Evolutionary conservation across 1,139 yeast genomes (phyloP).

Genomic region (Scheffersomyces parashehatae): DNA sequence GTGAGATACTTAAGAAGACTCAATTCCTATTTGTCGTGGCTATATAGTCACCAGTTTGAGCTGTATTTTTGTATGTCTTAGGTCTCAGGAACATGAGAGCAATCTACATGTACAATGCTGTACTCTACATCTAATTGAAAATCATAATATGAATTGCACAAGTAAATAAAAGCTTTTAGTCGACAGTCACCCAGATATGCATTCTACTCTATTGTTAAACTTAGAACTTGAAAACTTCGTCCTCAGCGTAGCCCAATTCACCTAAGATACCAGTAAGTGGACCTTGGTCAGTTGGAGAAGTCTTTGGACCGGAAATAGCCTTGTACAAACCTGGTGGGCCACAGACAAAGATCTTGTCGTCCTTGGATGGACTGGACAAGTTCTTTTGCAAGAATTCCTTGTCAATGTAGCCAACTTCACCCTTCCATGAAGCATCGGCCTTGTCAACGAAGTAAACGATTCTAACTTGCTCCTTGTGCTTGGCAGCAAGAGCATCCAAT

Average conservation of each 20-base stretch:
- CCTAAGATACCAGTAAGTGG: conserved; percentile 84
- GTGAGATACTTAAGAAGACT: too few species aligned
- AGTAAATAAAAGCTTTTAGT: too few species aligned
- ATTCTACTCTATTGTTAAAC: background rate
- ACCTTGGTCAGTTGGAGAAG: conserved; percentile 91
- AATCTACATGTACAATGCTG: too few species aligned
- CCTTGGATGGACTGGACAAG: conserved; percentile 68
- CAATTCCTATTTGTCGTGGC: too few species aligned
- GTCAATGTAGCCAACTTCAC: conserved; percentile 47
- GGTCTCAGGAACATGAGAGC: too few species aligned
- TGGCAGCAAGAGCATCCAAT: conserved; percentile 63
- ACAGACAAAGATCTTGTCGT: conserved; percentile 87
- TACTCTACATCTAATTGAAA: too few species aligned
- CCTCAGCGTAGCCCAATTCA: conserved; percentile 86
- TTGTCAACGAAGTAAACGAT: conserved; percentile 81
- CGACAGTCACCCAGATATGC: too few species aligned
- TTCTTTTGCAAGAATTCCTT: conserved; percentile 45
- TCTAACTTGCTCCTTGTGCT: conserved; percentile 73
- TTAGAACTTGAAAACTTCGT: conserved; percentile 87
- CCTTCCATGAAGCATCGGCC: conserved; percentile 51
- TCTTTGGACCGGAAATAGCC: conserved; percentile 71
- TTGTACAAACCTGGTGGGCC: conserved; percentile 30
- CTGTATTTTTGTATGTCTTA: too few species aligned
- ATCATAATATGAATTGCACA: too few species aligned
- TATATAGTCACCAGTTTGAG: too few species aligned